Evolutionary conservation across 2,329 filamentous ascomycete genomes (phyloP), one percentile per base, ranked within the genome.

Genomic region (Pseudophaeomoniella oleicola): DNA sequence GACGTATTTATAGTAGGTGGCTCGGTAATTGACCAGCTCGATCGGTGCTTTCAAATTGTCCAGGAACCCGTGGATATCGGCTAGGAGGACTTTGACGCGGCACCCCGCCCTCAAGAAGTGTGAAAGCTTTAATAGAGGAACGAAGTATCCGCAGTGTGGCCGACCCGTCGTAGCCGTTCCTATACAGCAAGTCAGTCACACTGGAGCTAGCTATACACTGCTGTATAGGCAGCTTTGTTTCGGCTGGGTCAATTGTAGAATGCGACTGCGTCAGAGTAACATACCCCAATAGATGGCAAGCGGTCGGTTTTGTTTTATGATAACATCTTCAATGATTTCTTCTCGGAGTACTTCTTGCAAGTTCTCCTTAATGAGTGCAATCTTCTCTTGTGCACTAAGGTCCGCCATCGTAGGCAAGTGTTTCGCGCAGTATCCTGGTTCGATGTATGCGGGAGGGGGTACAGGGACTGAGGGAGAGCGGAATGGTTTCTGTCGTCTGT

Each of bases 71-170:
- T 81, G 77, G 32, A 82, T 71, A 45, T 83, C 61, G 16, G 59
- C 59, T 3, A 90, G 74, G 22, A 92, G 74, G 41, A 92, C 71
- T 38, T 75, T 82, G 41, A 92, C 75, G 41, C 86, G 73, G 63
- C 85, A 94, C 27, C 81, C 86, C 18, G 88, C 86, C 22, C 75
- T 71, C 19, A 94, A 74, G 51, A 93, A 76, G 56, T 94, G 80
- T 29, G 85, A 86, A 43, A 94, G 81, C 61, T 94, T 94, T 53
- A 93, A 74, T 48, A 81, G 79, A 4, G 86, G 79, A 6, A 90
- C 81, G 44, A 93, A 83, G 69, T 94, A 94, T 47, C 84, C 87
- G 55, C 76, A 82, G 58, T 94, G 87, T 37, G 86, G 86, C 41
- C 78, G 71, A n/a, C 85, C 85, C 0, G 85, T 92, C 12, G 84